Evolutionary conservation across 2,329 filamentous ascomycete species (phyloP).

Genomic region (Penicillium hesseltinei): DNA sequence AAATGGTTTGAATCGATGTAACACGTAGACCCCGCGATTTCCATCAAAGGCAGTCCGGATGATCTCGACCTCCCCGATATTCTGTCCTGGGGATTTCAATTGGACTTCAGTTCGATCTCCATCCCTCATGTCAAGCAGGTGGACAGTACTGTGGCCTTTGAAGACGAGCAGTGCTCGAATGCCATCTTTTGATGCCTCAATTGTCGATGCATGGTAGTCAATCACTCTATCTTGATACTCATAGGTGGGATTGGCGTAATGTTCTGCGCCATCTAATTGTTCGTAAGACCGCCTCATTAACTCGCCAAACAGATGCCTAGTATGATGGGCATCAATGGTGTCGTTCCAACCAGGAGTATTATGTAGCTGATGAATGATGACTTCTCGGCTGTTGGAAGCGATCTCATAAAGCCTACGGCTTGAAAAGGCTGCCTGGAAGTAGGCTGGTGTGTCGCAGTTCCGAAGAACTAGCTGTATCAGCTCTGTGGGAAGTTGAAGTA

Average conservation of each 20-base stretch:
- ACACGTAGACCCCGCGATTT: conserved; percentile 27
- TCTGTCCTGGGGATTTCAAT: conserved; percentile 24
- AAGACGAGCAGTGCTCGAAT: conserved; percentile 30
- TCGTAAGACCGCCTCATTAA: conserved; percentile 32
- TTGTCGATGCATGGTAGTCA: conserved; percentile 35
- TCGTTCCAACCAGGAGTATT: conserved; percentile 34
- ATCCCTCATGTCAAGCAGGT: conserved; percentile 26
- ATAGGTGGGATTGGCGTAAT: conserved; percentile 32
- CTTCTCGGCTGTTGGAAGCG: conserved; percentile 35
- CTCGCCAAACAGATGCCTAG: conserved; percentile 32
- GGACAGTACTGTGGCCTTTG: conserved; percentile 30
- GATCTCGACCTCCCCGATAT: conserved; percentile 31
- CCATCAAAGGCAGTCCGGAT: conserved; percentile 32
- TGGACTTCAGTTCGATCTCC: conserved; percentile 17
- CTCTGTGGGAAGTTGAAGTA: conserved; percentile 36
- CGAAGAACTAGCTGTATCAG: conserved; percentile 40
- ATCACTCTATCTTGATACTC: conserved; percentile 27
- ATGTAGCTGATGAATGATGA: conserved; percentile 38
- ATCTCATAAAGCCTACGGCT: conserved; percentile 38
- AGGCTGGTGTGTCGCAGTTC: conserved; percentile 34
- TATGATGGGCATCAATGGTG: conserved; percentile 18
- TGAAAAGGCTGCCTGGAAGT: conserved; percentile 38
- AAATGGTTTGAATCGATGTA: conserved; percentile 35
- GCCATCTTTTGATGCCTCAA: conserved; percentile 20
- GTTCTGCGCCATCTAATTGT: conserved; percentile 39